phyloP scores from a whole-genome alignment of 2,329 filamentous ascomycete species.

The Alternaria atra region DNA sequence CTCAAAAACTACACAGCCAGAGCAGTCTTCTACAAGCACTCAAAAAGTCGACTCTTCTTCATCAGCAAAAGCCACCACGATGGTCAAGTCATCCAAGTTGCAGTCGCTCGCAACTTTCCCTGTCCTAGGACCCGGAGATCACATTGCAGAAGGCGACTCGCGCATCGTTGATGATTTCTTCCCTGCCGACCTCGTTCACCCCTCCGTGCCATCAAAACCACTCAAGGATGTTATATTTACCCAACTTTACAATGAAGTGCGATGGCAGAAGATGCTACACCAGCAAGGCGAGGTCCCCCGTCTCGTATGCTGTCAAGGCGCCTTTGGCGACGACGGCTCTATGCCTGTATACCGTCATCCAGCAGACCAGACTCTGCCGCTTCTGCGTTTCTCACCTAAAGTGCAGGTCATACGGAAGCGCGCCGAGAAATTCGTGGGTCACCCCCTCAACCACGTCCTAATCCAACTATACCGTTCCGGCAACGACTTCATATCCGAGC shows the following conservation, averaged over 20 bases:
- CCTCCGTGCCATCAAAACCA: conserved; percentile 42
- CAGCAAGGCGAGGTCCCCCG: conserved; percentile 90
- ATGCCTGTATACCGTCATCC: conserved; percentile 96
- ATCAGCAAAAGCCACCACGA: conserved; percentile 6
- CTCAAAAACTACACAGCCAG: conserved; percentile 8
- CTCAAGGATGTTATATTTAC: conserved; percentile 72
- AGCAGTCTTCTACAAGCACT: neutral
- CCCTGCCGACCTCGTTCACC: conserved; percentile 50
- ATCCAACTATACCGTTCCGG: conserved; percentile 94
- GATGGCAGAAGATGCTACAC: conserved; percentile 93
- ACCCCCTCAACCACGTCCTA: conserved; percentile 86
- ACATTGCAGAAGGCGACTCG: conserved; percentile 83
- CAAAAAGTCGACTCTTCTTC: neutral
- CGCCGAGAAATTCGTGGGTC: conserved; percentile 77
- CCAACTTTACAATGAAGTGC: conserved; percentile 75
- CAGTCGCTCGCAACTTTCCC: conserved; percentile 51
- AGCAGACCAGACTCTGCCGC: conserved; percentile 82
- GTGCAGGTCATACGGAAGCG: conserved; percentile 73
- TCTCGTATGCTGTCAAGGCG: conserved; percentile 87
- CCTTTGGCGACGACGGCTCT: conserved; percentile 71
- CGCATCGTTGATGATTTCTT: conserved; percentile 76
- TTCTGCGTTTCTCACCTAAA: conserved; percentile 77
- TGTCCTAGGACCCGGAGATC: conserved; percentile 59
- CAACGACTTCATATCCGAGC: conserved; percentile 91
- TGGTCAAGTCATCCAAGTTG: conserved; percentile 41